Base-by-base conservation (phyloP, 805 yeast species). In the Brettanomyces nanus region DNA sequence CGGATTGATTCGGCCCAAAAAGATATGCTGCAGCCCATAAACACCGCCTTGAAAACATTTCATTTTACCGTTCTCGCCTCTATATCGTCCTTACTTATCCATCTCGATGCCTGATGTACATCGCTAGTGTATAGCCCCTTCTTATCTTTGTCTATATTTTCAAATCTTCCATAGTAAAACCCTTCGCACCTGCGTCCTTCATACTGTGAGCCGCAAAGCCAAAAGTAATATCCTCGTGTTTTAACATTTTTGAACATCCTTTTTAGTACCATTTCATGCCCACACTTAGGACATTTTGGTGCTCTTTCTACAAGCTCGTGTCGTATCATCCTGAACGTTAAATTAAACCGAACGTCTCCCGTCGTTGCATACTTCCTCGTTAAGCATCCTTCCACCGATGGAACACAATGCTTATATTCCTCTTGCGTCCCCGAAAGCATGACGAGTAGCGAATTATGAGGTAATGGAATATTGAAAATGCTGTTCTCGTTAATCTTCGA, bases 341-440 rank as follows among this genome's bases (percentile, higher is more conserved):
- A 52, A 44, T 78, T 82, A 44, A 79, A 69, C 36, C 95, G 58
- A 4, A 63, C 42, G 1, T 67, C 46, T 0, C 79, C 80, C 1
- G 77, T 52, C 0, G 68, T 55, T 0, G 71, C 68, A 45, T 80
- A 80, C 10, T 7, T 11, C 4, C 41, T 35, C 0, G 59, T 45
- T 14, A 65, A 61, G 3, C 75, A 55, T 40, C 59, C 59, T 5
- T 57, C 52, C 29, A 67, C 56, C 1, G 76, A 63, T 4, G 73
- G 72, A 0, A 84, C 74, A 41, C 76, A 63, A 49, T 85, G 95
- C 48, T 77, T 81, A 52, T 60, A 84, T 36, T 72, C 74, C 45
- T 84, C 95, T 52, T 84, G 95, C 43, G 84, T 77, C 1, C 85
- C 86, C 1, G 85, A 81, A 42, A 79, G 77, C 94, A 84, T 83